These are phyloP conservation scores for Paramarasmius palmivorus DNA, from an alignment of 1,284 basidiomycete genomes.

Conservation along the genomic window DNA sequence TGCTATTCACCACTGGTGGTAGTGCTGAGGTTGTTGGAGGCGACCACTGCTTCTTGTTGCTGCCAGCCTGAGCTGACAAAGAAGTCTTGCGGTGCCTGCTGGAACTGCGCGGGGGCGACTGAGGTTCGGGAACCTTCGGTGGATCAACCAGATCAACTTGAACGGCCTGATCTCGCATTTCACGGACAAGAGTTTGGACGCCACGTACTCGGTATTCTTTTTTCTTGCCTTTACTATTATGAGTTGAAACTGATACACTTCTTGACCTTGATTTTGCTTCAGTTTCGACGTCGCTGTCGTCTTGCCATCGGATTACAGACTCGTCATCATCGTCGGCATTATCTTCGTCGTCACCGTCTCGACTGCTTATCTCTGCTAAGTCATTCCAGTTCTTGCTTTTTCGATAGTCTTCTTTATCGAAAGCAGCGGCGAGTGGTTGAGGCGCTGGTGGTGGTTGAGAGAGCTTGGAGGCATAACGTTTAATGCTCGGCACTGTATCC, in stretches of 20 bases:
- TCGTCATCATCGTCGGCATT: constrained; percentile 64
- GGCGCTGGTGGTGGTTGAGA: constrained; percentile 47
- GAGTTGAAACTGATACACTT: constrained; percentile 37
- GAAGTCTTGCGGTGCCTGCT: constrained; percentile 9
- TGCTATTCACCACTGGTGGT: constrained; percentile 25
- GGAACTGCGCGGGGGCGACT: constrained; percentile 15
- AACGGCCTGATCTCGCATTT: constrained; percentile 51
- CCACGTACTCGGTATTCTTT: constrained; percentile 60
- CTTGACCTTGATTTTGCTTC: constrained; percentile 29
- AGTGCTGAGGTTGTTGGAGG: constrained; percentile 27
- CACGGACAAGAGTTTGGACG: constrained; percentile 58
- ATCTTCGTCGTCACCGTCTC: constrained; percentile 83
- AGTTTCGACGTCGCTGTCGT: constrained; percentile 38
- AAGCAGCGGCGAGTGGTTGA: constrained; percentile 42
- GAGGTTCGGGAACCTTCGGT: constrained; percentile 22
- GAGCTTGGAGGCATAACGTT: constrained; percentile 70
- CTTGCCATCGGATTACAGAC: constrained; percentile 29
- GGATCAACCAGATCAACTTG: constrained; percentile 41
- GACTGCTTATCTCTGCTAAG: constrained; percentile 63
- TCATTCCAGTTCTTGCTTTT: constrained; percentile 51
- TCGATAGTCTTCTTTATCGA: constrained; percentile 42
- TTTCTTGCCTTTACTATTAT: constrained; percentile 35
- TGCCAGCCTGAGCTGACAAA: constrained; percentile 9
- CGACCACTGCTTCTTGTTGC: constrained; percentile 36
- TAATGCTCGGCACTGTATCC: constrained; percentile 80